Base-by-base conservation (phyloP, 768 basidiomycete genomes). In the Mycena galericulata region DNA sequence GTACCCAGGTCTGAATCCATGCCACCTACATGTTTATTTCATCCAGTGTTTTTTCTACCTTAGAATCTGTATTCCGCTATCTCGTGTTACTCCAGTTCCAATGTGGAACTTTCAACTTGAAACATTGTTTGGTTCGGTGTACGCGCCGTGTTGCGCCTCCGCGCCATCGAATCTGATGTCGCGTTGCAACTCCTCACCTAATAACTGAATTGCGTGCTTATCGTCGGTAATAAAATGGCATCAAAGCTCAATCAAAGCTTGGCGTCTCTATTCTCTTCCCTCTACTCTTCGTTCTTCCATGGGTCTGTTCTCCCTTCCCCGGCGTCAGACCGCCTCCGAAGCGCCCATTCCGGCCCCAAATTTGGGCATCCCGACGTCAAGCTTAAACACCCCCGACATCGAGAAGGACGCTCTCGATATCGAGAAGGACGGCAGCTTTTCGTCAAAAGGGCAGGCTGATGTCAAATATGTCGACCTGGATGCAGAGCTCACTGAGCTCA, bases 21-120 rank as follows among this genome's bases (percentile, higher is more conserved):
- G 66, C 59, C 66, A 55, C 65, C 64, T 32, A 56, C 40, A 47
- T 67, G 58, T 66, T 66, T 51, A 50, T 67, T 54, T 30, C 46
- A 30, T 54, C 41, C 56, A 50, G 32, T 60, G 55, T 43, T 57
- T 26, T 30, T 65, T 40, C 34, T 45, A 51, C 47, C 38, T 46
- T 55, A 56, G 41, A 45, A 60, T 54, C 9, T 63, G 62, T 68
- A 67, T 38, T 53, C 53, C 55, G 66, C 51, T 67, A 62, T 61
- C 59, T 43, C 26, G 34, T 40, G 45, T 32, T 29, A 12, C 30
- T 26, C 17, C 36, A 10, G 14, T 38, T 50, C 17, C 18, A 20
- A 46, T 46, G 30, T 38, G 10, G 17, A n/a, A n/a, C n/a, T n/a
- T n/a, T n/a, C n/a, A n/a, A n/a, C n/a, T n/a, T n/a, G n/a, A n/a